phyloP scores from a whole-genome alignment of 768 basidiomycete genomes.

The Tricholoma flavovirens region DNA sequence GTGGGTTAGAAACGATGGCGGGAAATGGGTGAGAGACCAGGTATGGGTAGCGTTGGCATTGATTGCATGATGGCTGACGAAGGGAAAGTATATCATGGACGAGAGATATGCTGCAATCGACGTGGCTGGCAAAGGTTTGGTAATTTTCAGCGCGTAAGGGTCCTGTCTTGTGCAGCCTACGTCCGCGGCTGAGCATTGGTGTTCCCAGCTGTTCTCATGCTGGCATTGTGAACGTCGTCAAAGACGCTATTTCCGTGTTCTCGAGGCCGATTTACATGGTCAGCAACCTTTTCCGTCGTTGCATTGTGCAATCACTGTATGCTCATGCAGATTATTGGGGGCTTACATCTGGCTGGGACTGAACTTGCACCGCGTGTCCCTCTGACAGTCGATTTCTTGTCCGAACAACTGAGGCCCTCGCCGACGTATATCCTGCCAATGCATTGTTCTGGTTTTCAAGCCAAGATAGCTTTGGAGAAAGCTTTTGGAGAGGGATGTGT shows the following conservation, averaged over 20 bases:
- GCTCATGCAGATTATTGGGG: slow-evolving; percentile 59
- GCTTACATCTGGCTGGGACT: slow-evolving; percentile 74
- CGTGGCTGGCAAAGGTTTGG: slow-evolving; percentile 74
- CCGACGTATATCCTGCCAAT: slow-evolving; percentile 74
- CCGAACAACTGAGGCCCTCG: slow-evolving; percentile 50
- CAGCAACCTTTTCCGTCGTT: slow-evolving; percentile 1
- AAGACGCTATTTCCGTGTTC: slow-evolving; percentile 58
- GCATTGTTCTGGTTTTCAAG: slow-evolving; percentile 81
- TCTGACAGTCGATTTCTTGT: slow-evolving; percentile 67
- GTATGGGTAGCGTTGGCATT: slow-evolving; percentile 24
- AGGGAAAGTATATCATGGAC: slow-evolving; percentile 67
- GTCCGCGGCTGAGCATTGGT: not conserved
- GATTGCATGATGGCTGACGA: not conserved
- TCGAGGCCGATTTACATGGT: slow-evolving; percentile 75
- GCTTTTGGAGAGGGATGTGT: slow-evolving; percentile 74
- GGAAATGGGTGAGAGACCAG: slow-evolving; percentile 50
- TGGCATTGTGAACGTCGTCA: slow-evolving; percentile 80
- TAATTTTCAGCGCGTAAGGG: slow-evolving; percentile 79
- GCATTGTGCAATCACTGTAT: not conserved
- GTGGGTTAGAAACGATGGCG: slow-evolving; percentile 41
- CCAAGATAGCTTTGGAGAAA: slow-evolving; percentile 62
- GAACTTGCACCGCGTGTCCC: slow-evolving; percentile 58
- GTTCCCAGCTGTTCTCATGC: slow-evolving; percentile 52
- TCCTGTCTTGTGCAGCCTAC: not conserved
- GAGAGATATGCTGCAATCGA: slow-evolving; percentile 77